Conservation (phyloP, 345 rosid genomes). For the Angophora floribunda region DNA sequence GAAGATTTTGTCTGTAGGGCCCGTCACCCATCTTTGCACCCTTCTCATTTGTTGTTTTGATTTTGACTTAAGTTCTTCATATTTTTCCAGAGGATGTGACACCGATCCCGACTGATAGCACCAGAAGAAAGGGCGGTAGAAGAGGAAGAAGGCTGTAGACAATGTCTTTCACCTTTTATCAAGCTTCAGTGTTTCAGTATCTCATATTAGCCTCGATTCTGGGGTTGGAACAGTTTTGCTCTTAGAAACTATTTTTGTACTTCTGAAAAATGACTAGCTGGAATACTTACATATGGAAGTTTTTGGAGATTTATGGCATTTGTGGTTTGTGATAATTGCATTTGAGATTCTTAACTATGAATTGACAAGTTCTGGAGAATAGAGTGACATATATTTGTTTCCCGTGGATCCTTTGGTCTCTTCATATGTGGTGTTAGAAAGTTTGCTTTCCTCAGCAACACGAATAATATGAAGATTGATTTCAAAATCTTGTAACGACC, state of each 20-base stretch:
- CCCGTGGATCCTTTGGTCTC: background rate
- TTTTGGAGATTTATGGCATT: background rate
- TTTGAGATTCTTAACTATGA: background rate
- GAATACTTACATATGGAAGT: background rate
- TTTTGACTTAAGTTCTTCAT: background rate
- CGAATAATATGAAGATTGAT: background rate
- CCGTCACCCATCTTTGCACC: background rate
- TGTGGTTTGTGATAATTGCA: background rate
- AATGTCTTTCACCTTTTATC: background rate
- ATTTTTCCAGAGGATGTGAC: slow-evolving; percentile 47
- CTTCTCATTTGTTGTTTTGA: background rate
- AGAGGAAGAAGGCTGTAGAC: slow-evolving; percentile 52
- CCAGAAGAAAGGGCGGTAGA: slow-evolving; percentile 59
- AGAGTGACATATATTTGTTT: background rate
- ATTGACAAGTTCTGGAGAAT: background rate
- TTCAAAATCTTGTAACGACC: background rate
- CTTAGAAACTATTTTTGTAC: background rate
- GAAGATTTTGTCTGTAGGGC: background rate
- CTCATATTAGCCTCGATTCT: background rate
- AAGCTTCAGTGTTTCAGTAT: background rate
- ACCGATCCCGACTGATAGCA: slow-evolving; percentile 51
- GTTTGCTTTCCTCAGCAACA: background rate
- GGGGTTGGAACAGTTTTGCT: background rate
- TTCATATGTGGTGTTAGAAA: background rate
- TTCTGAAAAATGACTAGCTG: background rate